A percentile compares a stretch with the other conserved stretches of the same genome.
These are phyloP conservation scores for Alternaria triticimaculans DNA, from an alignment of 2,329 filamentous ascomycete genomes.

Conservation along the genomic window DNA sequence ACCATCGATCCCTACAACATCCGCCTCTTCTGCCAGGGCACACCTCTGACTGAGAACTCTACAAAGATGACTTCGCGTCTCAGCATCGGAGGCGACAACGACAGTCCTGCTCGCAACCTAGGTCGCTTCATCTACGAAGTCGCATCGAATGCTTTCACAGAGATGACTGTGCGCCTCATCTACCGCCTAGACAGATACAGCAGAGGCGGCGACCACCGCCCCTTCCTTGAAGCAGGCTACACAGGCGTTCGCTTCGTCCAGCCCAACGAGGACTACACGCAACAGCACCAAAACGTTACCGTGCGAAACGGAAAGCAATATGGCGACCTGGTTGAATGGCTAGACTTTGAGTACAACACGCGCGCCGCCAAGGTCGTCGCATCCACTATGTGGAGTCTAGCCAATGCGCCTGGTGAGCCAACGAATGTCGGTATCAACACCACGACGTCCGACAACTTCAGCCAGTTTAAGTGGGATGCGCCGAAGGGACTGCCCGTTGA, in stretches of 20 bases:
- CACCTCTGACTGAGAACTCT: slow-evolving; percentile 53
- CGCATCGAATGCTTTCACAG: slow-evolving; percentile 55
- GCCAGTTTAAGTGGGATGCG: slow-evolving; percentile 54
- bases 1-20: slow-evolving; percentile 56
- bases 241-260: slow-evolving; percentile 62
- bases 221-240: slow-evolving; percentile 61
- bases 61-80: slow-evolving; percentile 45
- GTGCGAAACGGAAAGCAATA: slow-evolving; percentile 57
- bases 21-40: slow-evolving; percentile 59
- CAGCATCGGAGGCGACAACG: slow-evolving; percentile 54
- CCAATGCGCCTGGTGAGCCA: slow-evolving; percentile 57
- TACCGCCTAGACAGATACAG: slow-evolving; percentile 63
- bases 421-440: slow-evolving; percentile 56
- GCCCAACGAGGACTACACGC: slow-evolving; percentile 61
- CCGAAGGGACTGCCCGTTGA: slow-evolving; percentile 49
- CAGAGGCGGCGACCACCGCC: slow-evolving; percentile 61
- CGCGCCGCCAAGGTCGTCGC: slow-evolving; percentile 62
- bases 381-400: slow-evolving; percentile 60
- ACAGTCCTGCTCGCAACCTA: slow-evolving; percentile 60
- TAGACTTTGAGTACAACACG: slow-evolving; percentile 60
- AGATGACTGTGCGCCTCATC: slow-evolving; percentile 61
- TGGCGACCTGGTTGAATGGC: slow-evolving; percentile 60
- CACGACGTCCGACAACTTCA: slow-evolving; percentile 54
- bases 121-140: slow-evolving; percentile 62
- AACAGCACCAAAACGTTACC: slow-evolving; percentile 62